Conservation (phyloP, 208 protist genomes). For the Leishmania tropica region DNA sequence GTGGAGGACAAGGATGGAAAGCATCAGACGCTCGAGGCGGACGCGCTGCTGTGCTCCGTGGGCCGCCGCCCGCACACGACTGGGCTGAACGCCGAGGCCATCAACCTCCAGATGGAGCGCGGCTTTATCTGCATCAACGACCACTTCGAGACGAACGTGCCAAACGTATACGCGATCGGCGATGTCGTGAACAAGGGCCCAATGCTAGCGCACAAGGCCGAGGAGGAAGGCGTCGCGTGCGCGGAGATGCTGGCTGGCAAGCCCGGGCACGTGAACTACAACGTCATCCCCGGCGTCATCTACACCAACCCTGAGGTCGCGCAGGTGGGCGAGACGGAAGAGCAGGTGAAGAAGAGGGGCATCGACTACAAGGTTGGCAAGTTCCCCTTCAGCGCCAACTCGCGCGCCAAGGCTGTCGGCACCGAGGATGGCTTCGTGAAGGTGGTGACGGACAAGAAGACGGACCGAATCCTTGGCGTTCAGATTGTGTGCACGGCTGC, state of each 20-base stretch:
- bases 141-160: constrained; percentile 95
- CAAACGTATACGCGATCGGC: constrained; percentile 98
- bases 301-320: constrained; percentile 99
- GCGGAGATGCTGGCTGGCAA: constrained; percentile 94
- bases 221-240: constrained; percentile 98
- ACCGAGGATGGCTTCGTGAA: constrained; percentile 98
- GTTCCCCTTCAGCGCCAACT: constrained; percentile 99
- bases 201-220: constrained; percentile 99
- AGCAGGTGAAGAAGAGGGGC: constrained; percentile 94
- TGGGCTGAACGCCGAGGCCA: constrained; percentile 93
- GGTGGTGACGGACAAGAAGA: constrained; percentile 95
- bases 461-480: constrained; percentile 97
- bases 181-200: constrained; percentile 98
- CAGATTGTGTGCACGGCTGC: constrained; percentile 97
- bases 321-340: constrained; percentile 97
- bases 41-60: constrained; percentile 97
- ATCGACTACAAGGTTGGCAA: constrained; percentile 97
- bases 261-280: constrained; percentile 97
- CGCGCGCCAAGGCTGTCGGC: constrained; percentile 95
- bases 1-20: constrained; percentile 93
- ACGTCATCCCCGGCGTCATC: constrained; percentile 98
- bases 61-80: constrained; percentile 96
- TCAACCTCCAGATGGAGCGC: constrained; percentile 90
- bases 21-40: constrained; percentile 81
- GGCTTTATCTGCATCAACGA: constrained; percentile 95